Evolutionary conservation across 2,329 filamentous ascomycete genomes (phyloP).

Genomic region (Ceratocystis destructans): DNA sequence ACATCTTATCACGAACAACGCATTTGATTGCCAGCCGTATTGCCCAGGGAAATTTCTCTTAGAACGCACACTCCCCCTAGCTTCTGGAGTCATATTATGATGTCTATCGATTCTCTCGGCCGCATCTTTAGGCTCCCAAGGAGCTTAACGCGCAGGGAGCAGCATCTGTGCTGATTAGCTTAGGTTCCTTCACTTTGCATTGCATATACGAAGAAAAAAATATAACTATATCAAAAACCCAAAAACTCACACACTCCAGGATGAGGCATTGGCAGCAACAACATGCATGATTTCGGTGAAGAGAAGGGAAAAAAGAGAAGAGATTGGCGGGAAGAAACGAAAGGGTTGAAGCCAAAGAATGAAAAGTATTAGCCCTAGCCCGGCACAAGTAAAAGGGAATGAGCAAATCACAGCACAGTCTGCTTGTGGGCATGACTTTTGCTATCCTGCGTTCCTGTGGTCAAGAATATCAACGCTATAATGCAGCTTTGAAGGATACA

Average conservation of each 20-base stretch:
- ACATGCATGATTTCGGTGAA: neutral
- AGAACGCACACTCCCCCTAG: neutral
- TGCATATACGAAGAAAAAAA: slow-evolving; percentile 5
- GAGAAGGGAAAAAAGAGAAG: neutral
- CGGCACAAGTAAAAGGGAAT: neutral
- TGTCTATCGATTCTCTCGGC: neutral
- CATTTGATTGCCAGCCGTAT: neutral
- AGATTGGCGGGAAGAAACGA: neutral
- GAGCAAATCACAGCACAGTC: neutral
- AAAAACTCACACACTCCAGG: neutral
- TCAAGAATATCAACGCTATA: neutral
- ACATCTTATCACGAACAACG: neutral
- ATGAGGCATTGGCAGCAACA: neutral
- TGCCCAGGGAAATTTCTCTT: neutral
- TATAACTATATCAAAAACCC: neutral
- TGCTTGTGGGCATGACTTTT: neutral
- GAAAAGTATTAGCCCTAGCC: neutral
- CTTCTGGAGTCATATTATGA: neutral
- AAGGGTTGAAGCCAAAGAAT: neutral
- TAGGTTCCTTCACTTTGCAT: neutral
- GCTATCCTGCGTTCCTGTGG: neutral
- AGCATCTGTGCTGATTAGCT: neutral
- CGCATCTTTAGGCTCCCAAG: neutral
- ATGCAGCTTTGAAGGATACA: neutral
- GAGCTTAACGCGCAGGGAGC: neutral